Base-by-base conservation (phyloP, 2,329 filamentous ascomycete genomes). In the Talaromyces piceae region DNA sequence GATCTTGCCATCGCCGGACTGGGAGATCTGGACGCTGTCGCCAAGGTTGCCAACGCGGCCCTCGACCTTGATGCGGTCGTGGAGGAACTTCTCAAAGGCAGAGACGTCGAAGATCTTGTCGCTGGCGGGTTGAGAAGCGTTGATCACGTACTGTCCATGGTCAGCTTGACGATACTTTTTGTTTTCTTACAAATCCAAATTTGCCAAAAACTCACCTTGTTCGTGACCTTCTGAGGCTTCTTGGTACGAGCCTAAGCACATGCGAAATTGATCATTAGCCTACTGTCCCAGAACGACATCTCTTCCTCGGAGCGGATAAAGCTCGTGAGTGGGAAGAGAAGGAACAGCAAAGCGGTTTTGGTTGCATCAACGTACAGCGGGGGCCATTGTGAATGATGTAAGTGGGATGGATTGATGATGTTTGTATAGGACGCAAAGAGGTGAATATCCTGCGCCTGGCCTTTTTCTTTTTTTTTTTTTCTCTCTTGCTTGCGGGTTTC, bases 41-140 rank as follows among this genome's bases (percentile, higher is more conserved):
- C 93, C 93, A 65, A 98, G 87, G 86, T 98, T 97, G 67, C 91
- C 91, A 71, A 91, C 91, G 72, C 90, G 91, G 79, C 91, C 91
- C 65, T 96, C 93, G 67, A 98, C 90, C 88, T 98, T 98, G 86
- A 98, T 95, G 79, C 88, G 90, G 78, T 97, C 93, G 83, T 96
- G 91, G 59, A 98, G 88, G 87, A 98, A 98, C 85, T 97, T 97
- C 81, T 96, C 91, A 76, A 98, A 98, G 65, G 91, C 91, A 68
- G 88, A 84, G 74, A 95, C 85, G 76, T 98, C 93, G 84, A 98
- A 97, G 84, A 98, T 98, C 86, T 97, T 97, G 84, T 98, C 93
- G 80, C 84, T 88, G 66, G 91, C 91, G 68, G 93, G 93, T 80
- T 97, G 91, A 69, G 88, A 91, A 76, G 91, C 91, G 81, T 98